Evolutionary conservation across 805 yeast species (phyloP), one percentile per base, ranked within the genome.

Genomic region (Teunomyces stri): DNA sequence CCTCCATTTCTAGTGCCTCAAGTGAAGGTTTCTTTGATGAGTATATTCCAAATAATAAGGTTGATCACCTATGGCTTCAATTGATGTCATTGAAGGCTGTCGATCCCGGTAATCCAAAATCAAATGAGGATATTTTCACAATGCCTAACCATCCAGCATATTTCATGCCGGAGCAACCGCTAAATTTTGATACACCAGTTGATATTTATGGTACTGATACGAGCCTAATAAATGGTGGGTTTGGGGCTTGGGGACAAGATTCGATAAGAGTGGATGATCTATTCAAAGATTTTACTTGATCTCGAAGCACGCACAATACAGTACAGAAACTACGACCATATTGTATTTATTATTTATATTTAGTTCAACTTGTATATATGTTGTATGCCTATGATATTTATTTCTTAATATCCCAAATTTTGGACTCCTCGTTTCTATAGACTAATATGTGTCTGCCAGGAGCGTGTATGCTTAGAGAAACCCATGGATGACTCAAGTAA

Each of bases 1-100:
- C 16, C 6, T 41, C 43, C 11, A 27, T 30, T 7, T 16, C 36
- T 4, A 16, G 27, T 7, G 18, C 16, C 4, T 41, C 43, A 9
- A 41, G 43, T 28, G 43, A 41, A 6, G 16, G 20, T 7, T 29
- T 41, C 9, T 18, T 15, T 18, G 43, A 37, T 12, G 40, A 28
- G 15, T 37, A 36, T 31, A 42, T 44, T 13, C 45, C 49, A 5
- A 43, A 45, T 15, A 44, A 48, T 20, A 45, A 44, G 28, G 37
- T 51, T 20, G 54, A 51, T 31, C 38, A 34, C 30, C 22, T 51
- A 12, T 51, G 54, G 54, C 35, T 51, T 31, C 50, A 46, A 31
- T 46, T 49, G 45, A 46, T 51, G 50, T 31, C 47, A 31, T 16
- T 28, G 15, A 42, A 42, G 16, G 40, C 27, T 9, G 25, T 13